phyloP scores from a whole-genome alignment of 345 rosid species.

The Mercurialis annua region DNA sequence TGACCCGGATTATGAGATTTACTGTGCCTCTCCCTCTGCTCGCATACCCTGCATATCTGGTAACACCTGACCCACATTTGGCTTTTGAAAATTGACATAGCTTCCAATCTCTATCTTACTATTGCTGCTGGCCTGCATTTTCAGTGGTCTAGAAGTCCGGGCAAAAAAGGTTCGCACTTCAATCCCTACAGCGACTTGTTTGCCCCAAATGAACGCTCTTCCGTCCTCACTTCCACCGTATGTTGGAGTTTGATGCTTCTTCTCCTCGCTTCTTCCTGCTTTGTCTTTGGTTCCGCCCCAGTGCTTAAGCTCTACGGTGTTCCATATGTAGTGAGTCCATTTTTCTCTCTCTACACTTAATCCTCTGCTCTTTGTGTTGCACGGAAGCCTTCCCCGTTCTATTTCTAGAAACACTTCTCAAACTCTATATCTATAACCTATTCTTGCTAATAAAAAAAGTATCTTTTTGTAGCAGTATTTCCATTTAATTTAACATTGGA shows the following conservation, averaged over 20 bases:
- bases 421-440: too few relatives aligned
- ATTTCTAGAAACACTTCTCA: too few relatives aligned
- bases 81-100: too few relatives aligned
- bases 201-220: slow-evolving; percentile 19
- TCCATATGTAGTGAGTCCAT: slow-evolving; percentile 54
- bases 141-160: slow-evolving; percentile 34
- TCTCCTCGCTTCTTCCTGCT: slow-evolving; percentile 38
- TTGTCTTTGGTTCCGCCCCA: slow-evolving; percentile 37
- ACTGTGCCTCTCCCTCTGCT: slow-evolving; percentile 61
- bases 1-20: slow-evolving; percentile 53
- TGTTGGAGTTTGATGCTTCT: slow-evolving; percentile 76
- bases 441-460: too few relatives aligned
- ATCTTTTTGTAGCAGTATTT: too few relatives aligned
- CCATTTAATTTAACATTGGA: too few relatives aligned
- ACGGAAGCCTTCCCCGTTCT: too few relatives aligned
- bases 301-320: slow-evolving; percentile 65
- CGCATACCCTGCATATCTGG: slow-evolving; percentile 71
- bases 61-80: slow-evolving; percentile 27
- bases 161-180: slow-evolving; percentile 33
- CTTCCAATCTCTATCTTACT: not conserved
- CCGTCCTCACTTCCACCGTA: slow-evolving; percentile 35
- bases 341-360: not conserved
- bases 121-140: not conserved
- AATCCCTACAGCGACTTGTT: slow-evolving; percentile 30
- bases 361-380: too few relatives aligned